Base-by-base conservation (phyloP, 169 alveolate species). In the Plasmodium knowlesi region DNA sequence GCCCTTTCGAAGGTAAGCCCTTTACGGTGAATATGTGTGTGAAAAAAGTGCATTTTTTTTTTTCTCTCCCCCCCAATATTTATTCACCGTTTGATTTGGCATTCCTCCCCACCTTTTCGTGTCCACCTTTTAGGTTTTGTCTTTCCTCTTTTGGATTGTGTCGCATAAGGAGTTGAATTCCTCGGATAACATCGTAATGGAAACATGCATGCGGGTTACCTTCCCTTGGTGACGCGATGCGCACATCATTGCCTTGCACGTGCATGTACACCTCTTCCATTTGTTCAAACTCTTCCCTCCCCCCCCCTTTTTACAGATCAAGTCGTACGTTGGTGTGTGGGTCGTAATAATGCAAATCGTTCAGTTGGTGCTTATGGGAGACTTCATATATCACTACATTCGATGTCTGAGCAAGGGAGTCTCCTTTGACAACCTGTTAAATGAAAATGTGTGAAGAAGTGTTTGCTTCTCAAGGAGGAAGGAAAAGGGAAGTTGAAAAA, bases 111-210 rank as follows among this genome's bases (percentile, higher is more conserved):
- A n/a, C 37, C 72, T 61, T 10, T 46, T 46, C 57, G 57, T 37
- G 25, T 28, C 39, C 39, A 34, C 61, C 25, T 16, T 28, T 34
- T 71, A 96, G 97, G 92, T 98, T 50, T 54, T 98, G 46, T 97
- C 99, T 19, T 98, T 97, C 84, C 95, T 97, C 30, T 98, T 98
- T 96, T 98, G 99, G 99, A 80, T 98, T n/a, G 95, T 98, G 9
- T 96, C 99, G 82, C 97, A 95, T 96, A 92, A 90, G 41, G 99
- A 98, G 89, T 90, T 98, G 74, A 98, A 98, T 85, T 95, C 97
- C 81, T 96, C 85, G 25, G 97, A 97, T 43, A 95, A 93, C 79
- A 91, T 96, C 54, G 92, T 72, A 92, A 92, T 73, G 22, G 6
- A 16, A 53, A 70, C 43, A 19, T 84, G 25, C 50, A 57, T n/a